Percentiles rank a stretch among this genome's conserved stretches.
phyloP scores from a whole-genome alignment of 345 rosid species.

The Rhodamnia rubescens region DNA sequence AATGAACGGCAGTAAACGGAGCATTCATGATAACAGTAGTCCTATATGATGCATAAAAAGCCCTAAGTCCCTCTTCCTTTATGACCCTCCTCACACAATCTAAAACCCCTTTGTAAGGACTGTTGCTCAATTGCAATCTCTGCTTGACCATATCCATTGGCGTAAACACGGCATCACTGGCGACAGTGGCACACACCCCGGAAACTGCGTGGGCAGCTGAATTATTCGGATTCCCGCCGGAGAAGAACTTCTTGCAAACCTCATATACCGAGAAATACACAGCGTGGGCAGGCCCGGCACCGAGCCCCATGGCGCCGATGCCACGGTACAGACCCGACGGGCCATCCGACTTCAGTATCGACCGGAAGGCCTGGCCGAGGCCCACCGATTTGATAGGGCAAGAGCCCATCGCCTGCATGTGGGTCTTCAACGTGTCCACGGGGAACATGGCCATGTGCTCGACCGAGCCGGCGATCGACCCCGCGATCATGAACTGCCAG shows the following conservation, averaged over 20 bases:
- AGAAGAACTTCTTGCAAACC: constrained; percentile 55
- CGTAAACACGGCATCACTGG: constrained; percentile 90
- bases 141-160: constrained; percentile 99
- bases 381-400: constrained; percentile 83
- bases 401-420: constrained; percentile 90
- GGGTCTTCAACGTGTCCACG: constrained; percentile 91
- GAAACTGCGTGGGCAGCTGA: constrained; percentile 75
- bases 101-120: constrained; percentile 60
- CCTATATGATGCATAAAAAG: constrained; percentile 86
- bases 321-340: constrained; percentile 74
- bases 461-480: constrained; percentile 82
- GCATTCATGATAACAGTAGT: constrained; percentile 98
- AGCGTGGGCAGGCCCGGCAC: constrained; percentile 99
- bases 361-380: constrained; percentile 66
- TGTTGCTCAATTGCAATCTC: constrained; percentile 54
- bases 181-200: constrained; percentile 83
- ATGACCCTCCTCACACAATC: constrained; percentile 67
- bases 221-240: constrained; percentile 58
- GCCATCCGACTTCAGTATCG: constrained; percentile 63
- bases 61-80: constrained; percentile 75
- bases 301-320: constrained; percentile 93
- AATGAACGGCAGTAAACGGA: constrained; percentile 90
- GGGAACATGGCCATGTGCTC: constrained; percentile 99
- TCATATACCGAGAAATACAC: constrained; percentile 91
- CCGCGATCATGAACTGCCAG: constrained; percentile 96